Conservation (phyloP, 768 basidiomycete species). For the Sarcodon sp. region DNA sequence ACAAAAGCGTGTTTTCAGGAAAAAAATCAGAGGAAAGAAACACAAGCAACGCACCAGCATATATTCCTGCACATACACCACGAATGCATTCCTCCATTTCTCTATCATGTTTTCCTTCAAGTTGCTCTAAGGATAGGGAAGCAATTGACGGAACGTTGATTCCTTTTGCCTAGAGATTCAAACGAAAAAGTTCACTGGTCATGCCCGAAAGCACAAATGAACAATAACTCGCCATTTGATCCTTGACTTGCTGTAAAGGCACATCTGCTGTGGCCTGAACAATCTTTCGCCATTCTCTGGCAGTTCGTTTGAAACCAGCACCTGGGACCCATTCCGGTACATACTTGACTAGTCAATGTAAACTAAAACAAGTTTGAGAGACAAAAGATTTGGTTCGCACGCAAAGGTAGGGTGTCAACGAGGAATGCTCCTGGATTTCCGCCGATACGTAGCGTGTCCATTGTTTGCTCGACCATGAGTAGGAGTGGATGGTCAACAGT, state of each 20-base stretch:
- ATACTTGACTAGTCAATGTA: conserved; percentile 15
- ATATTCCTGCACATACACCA: conserved; percentile 10
- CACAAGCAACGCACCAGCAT: no score
- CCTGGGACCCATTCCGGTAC: conserved; percentile 28
- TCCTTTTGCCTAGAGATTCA: conserved; percentile 6
- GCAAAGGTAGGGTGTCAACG: conserved; percentile 16
- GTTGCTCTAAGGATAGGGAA: conserved; percentile 10
- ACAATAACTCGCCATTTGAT: conserved; percentile 17
- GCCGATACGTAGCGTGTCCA: conserved; percentile 10
- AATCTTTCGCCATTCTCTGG: conserved; percentile 7
- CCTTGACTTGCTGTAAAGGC: conserved; percentile 18
- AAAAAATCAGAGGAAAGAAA: no score
- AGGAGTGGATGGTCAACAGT: conserved; percentile 13
- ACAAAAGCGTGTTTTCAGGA: no score
- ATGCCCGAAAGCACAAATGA: background rate
- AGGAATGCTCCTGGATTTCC: conserved; percentile 15
- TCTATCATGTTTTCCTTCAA: conserved; percentile 42
- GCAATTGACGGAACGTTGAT: conserved; percentile 9
- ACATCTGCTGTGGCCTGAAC: conserved; percentile 14
- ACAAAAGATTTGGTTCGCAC: conserved; percentile 5
- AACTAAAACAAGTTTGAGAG: background rate
- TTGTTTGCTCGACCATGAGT: conserved; percentile 12
- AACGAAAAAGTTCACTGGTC: background rate
- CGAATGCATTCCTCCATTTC: conserved; percentile 49
- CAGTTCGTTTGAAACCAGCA: conserved; percentile 19